phyloP scores from a whole-genome alignment of 1,284 basidiomycete genomes.

The Rhodotorula sp. region DNA sequence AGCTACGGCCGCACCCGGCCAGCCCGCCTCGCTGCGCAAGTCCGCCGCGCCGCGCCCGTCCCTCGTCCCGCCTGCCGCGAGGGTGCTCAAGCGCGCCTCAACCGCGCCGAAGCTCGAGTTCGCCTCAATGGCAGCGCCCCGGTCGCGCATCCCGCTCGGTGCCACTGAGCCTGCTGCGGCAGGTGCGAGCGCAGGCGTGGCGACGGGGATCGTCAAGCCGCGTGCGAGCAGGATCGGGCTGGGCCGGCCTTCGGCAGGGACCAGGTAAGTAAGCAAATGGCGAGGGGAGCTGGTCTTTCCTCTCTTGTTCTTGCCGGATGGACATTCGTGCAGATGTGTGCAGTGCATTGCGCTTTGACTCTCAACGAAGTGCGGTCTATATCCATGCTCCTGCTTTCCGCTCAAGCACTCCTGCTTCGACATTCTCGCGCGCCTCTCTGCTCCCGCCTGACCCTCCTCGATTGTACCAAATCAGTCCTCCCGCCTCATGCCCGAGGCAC shows the following conservation, averaged over 20 bases:
- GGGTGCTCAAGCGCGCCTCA: not conserved
- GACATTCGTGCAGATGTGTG: not conserved
- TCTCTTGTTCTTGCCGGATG: not conserved
- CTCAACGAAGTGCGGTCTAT: no score
- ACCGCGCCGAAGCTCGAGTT: not conserved
- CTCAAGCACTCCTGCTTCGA: no score
- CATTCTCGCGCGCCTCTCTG: no score
- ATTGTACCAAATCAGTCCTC: no score
- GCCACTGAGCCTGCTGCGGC: not conserved
- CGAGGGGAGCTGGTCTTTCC: not conserved
- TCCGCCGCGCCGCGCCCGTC: constrained; percentile 4
- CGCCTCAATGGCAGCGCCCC: not conserved
- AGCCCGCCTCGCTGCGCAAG: not conserved
- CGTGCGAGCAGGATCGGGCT: constrained; percentile 12
- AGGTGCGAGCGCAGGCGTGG: not conserved
- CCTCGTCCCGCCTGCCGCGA: not conserved
- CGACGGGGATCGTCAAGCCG: not conserved
- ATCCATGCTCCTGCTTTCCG: no score
- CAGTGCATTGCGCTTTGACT: no score
- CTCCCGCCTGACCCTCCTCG: no score
- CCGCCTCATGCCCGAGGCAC: no score
- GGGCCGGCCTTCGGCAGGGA: not conserved
- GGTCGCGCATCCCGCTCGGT: not conserved
- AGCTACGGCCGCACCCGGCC: no score
- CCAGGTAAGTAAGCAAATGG: not conserved